These are phyloP conservation scores for Ceratocystis harringtonii DNA, from an alignment of 2,329 filamentous ascomycete species.

Conservation along the genomic window DNA sequence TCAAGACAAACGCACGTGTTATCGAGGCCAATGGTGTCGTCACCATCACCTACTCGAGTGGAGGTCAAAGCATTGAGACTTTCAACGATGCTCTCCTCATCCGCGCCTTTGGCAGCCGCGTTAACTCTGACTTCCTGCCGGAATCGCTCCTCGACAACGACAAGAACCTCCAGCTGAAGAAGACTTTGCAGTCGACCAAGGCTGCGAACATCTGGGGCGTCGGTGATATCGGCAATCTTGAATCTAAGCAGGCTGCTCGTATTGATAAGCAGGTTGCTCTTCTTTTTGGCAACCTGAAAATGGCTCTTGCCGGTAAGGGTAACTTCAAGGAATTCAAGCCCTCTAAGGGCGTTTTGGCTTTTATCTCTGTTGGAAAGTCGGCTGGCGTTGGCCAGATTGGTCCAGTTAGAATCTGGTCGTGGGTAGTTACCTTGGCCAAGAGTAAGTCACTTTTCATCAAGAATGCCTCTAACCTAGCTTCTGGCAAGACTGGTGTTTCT, in stretches of 20 bases:
- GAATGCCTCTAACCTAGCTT: constrained; percentile 22
- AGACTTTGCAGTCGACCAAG: constrained; percentile 24
- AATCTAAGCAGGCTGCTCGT: constrained; percentile 24
- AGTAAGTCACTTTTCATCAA: constrained; percentile 27
- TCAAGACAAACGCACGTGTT: constrained; percentile 29
- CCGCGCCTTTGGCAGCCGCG: constrained; percentile 31
- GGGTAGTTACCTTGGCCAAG: constrained; percentile 28
- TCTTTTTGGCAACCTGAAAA: constrained; percentile 25
- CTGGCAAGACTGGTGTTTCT: constrained; percentile 24
- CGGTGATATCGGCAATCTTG: constrained; percentile 31
- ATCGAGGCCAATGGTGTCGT: constrained; percentile 24
- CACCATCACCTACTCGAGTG: constrained; percentile 22
- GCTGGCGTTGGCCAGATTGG: constrained; percentile 28
- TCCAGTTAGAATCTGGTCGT: constrained; percentile 28
- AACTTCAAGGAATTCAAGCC: constrained; percentile 23
- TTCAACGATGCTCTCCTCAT: constrained; percentile 30
- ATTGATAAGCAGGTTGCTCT: constrained; percentile 24
- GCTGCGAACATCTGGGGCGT: constrained; percentile 29
- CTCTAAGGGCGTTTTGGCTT: constrained; percentile 24
- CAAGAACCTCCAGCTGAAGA: constrained; percentile 27
- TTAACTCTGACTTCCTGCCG: constrained; percentile 33
- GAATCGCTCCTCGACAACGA: constrained; percentile 24
- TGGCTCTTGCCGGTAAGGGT: constrained; percentile 23
- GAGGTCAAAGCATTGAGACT: constrained; percentile 20
- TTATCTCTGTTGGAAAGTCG: constrained; percentile 28